These are phyloP conservation scores for Entomortierella lignicola DNA, from an alignment of 192 early-diverging fungal genomes.

Conservation along the genomic window DNA sequence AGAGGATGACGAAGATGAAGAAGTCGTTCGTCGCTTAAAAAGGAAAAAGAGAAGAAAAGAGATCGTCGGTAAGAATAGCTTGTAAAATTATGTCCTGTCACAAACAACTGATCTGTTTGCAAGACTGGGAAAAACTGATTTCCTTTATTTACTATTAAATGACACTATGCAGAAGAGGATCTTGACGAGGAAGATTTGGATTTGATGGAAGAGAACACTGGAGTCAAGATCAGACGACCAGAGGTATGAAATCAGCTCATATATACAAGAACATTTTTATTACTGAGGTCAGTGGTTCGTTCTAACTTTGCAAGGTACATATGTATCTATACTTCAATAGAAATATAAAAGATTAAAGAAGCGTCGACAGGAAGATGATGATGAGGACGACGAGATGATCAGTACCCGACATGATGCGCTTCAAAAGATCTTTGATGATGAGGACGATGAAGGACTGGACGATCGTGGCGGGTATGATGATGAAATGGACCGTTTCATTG, in stretches of 20 bases:
- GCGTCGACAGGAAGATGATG: constrained; percentile 70
- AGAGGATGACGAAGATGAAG: constrained; percentile 63
- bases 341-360: constrained; percentile 83
- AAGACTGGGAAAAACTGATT: background rate
- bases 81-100: constrained; percentile 4
- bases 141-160: background rate
- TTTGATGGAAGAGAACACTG: constrained; percentile 89
- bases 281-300: no score
- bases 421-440: constrained; percentile 80
- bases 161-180: constrained; percentile 68
- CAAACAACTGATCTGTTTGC: background rate
- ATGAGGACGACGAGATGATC: constrained; percentile 31
- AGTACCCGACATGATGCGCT: constrained; percentile 51
- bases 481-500: constrained; percentile 61
- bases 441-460: constrained; percentile 61
- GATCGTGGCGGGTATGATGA: constrained; percentile 61
- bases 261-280: no score
- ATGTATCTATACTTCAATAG: constrained; percentile 10
- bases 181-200: constrained; percentile 95
- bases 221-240: constrained; percentile 63
- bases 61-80: constrained; percentile 55
- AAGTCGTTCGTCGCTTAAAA: constrained; percentile 45
- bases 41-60: constrained; percentile 67
- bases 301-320: background rate
- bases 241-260: constrained; percentile 57